These are phyloP conservation scores for Cryptosporidium muris DNA, from an alignment of 169 alveolate genomes.

Conservation along the genomic window DNA sequence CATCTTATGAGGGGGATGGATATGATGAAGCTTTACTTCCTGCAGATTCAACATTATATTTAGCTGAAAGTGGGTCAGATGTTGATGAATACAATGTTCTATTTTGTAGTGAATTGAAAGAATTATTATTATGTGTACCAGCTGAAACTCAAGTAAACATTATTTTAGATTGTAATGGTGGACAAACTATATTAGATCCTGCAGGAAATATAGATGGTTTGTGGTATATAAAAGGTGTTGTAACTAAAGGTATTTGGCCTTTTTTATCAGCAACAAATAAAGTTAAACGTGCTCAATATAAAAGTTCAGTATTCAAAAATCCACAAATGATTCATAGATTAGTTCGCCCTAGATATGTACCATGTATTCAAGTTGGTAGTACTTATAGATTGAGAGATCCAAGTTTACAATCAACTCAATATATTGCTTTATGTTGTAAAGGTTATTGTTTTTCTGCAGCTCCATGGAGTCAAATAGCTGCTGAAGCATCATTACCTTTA, in stretches of 20 bases:
- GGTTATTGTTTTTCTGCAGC: conserved; percentile 85
- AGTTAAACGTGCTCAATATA: conserved; percentile 82
- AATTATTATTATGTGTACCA: conserved; percentile 74
- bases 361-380: conserved; percentile 83
- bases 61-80: conserved; percentile 73
- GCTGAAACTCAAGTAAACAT: conserved; percentile 80
- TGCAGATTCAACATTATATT: conserved; percentile 78
- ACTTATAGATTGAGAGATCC: conserved; percentile 83
- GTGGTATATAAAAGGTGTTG: conserved; percentile 88
- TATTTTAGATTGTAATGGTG: conserved; percentile 86
- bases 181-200: conserved; percentile 89
- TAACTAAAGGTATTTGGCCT: conserved; percentile 90
- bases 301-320: conserved; percentile 80
- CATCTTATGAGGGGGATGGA: conserved; percentile 93
- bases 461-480: conserved; percentile 82
- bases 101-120: conserved; percentile 82
- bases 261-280: conserved; percentile 86
- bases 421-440: conserved; percentile 75
- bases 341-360: conserved; percentile 84
- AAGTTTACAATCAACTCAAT: conserved; percentile 76
- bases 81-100: conserved; percentile 79
- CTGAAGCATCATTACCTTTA: conserved; percentile 82
- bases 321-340: conserved; percentile 83
- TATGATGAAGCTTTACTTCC: conserved; percentile 91
- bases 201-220: conserved; percentile 79